Conservation (phyloP, 169 alveolate genomes). For the Plasmodium falciparum region DNA sequence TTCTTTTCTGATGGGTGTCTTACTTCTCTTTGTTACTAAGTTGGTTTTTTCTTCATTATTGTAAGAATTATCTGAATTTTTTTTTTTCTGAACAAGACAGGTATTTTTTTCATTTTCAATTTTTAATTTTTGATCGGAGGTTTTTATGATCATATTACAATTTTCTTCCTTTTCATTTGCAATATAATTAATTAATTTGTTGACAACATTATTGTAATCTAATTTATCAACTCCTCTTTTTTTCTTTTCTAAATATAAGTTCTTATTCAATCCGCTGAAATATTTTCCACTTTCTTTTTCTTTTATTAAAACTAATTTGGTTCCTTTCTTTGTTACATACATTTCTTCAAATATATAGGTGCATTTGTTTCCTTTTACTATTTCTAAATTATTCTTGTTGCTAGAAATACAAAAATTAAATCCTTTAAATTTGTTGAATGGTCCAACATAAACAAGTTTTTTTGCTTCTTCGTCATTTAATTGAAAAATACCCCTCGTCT, state of each 20-base stretch:
- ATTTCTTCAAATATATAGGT: conserved; percentile 64
- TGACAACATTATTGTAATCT: conserved; percentile 39
- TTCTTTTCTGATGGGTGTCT: neutral
- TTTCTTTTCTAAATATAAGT: conserved; percentile 34
- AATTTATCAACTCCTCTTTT: conserved; percentile 33
- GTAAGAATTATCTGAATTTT: neutral
- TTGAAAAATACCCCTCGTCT: conserved; percentile 42
- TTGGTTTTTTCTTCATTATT: neutral
- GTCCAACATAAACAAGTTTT: conserved; percentile 40
- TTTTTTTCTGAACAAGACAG: conserved; percentile 11
- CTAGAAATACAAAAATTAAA: conserved; percentile 5
- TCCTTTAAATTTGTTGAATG: conserved; percentile 38
- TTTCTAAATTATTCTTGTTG: conserved; percentile 15
- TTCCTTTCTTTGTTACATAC: conserved; percentile 52
- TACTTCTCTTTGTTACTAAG: neutral
- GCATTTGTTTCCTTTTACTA: neutral
- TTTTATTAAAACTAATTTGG: conserved; percentile 38
- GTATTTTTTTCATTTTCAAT: conserved; percentile 43
- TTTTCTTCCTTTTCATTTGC: conserved; percentile 36
- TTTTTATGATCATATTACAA: conserved; percentile 23
- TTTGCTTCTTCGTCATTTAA: conserved; percentile 38
- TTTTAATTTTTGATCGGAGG: conserved; percentile 21
- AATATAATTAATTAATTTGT: conserved; percentile 36
- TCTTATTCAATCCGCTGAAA: conserved; percentile 43
- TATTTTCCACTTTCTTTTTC: conserved; percentile 58